These are phyloP conservation scores for Avena insularis DNA, from an alignment of 176 grass and related monocot genomes.

Conservation along the genomic window DNA sequence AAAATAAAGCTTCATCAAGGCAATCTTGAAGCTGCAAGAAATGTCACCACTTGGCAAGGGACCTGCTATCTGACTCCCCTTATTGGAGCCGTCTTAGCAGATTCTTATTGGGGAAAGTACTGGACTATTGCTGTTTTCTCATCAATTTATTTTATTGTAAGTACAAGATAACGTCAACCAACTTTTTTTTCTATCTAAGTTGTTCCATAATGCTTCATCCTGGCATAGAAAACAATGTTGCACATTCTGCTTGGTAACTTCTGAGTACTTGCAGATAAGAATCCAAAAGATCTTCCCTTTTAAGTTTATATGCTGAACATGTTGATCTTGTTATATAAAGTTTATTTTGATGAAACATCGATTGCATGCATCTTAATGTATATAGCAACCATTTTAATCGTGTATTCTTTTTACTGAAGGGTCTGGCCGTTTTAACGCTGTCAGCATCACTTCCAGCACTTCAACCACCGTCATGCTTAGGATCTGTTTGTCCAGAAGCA, in stretches of 20 bases:
- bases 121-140: conserved; percentile 87
- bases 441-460: conserved; percentile 73
- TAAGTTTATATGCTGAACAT: background rate
- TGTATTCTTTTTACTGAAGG: conserved; percentile 54
- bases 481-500: conserved; percentile 61
- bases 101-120: conserved; percentile 86
- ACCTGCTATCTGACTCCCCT: conserved; percentile 97
- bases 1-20: conserved; percentile 71
- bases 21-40: conserved; percentile 82
- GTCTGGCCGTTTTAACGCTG: conserved; percentile 73
- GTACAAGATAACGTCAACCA: conserved; percentile 32
- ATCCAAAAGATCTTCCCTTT: background rate
- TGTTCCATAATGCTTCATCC: conserved; percentile 19
- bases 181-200: background rate
- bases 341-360: background rate
- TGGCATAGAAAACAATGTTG: conserved; percentile 10
- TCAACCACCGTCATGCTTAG: conserved; percentile 56
- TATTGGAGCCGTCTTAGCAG: conserved; percentile 83
- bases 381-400: background rate
- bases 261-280: conserved; percentile 8
- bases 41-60: conserved; percentile 90
- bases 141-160: conserved; percentile 83
- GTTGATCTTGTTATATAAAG: background rate
- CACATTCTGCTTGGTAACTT: background rate
- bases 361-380: background rate